These are phyloP conservation scores for Ostreobium quekettii DNA, from an alignment of 139 green algal genomes.

Conservation along the genomic window DNA sequence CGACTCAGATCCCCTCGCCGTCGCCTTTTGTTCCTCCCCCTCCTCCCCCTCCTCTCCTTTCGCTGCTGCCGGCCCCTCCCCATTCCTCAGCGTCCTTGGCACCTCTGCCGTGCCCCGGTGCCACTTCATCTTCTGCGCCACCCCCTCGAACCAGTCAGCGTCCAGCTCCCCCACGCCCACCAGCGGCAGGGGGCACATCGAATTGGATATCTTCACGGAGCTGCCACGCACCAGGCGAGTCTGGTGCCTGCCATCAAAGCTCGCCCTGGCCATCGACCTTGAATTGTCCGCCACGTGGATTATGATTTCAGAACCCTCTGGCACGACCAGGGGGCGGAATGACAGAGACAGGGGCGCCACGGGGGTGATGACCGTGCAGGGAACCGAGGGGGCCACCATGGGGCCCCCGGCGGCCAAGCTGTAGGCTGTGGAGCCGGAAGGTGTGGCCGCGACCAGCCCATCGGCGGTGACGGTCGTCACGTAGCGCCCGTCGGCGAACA, in stretches of 20 bases:
- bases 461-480: conserved; percentile 50
- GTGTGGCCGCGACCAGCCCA: conserved; percentile 82
- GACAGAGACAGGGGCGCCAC: conserved; percentile 73
- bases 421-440: conserved; percentile 88
- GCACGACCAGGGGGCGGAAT: conserved; percentile 72
- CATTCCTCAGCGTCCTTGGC: too few relatives aligned
- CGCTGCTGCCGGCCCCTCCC: too few relatives aligned
- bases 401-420: conserved; percentile 70
- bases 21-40: too few relatives aligned
- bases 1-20: too few relatives aligned
- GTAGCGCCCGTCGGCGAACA: conserved; percentile 63
- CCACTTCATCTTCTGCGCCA: conserved; percentile 81
- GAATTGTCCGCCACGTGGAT: conserved; percentile 52
- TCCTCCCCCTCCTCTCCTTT: too few relatives aligned
- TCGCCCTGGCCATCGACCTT: conserved; percentile 46
- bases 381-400: conserved; percentile 70
- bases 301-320: conserved; percentile 58
- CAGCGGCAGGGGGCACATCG: conserved; percentile 61
- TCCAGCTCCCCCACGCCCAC: conserved; percentile 69
- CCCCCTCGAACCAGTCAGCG: conserved; percentile 68
- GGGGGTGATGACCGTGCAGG: conserved; percentile 76
- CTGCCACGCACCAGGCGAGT: conserved; percentile 32
- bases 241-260: conserved; percentile 58
- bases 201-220: conserved; percentile 54
- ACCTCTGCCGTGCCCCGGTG: conserved; percentile 40